Base-by-base conservation (phyloP, 371 early-diverging fungal species). In the Capillidium rhysosporum region DNA sequence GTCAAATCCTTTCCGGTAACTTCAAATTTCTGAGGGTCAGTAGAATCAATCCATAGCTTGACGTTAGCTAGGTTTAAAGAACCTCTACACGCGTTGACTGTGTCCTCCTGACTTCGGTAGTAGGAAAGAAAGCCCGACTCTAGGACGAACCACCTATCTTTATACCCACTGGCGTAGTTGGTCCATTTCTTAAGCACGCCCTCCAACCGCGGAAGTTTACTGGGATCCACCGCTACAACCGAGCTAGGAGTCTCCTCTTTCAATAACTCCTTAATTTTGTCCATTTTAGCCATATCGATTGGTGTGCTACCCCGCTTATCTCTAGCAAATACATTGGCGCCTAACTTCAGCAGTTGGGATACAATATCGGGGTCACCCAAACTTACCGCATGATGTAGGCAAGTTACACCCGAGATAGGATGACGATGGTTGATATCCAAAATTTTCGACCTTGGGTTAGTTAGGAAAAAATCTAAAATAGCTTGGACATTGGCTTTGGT, bases 101-200 rank as follows among this genome's bases (percentile, higher is more conserved):
- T 77, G 55, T 85, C 85, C 34, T 72, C 77, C 55, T 75, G 68
- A 56, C 78, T 71, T 52, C 82, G 77, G 65, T 77, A 88, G 59
- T 88, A 88, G 1, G 84, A 82, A 20, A 86, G 62, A 18, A 76
- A 71, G 23, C 71, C 82, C 45, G 77, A 71, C 30, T 84, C 86
- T 4, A 88, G 72, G 4, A 80, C 82, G 59, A 86, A 84, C 73
- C 80, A 86, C 21, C 88, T 63, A 26, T 66, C 57, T 57, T 83
- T 82, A 71, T 83, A 86, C n/a, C 88, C 86, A 44, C 75, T 62
- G 2, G 85, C 80, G 63, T 79, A 84, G 67, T 88, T 88, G 46
- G 82, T 82, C 86, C 86, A 88, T 60, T 88, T 88, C 60, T 71
- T 61, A 46, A 87, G 69, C 12, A 60, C 66, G 10, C 82, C 82